A percentile compares a stretch with the other conserved stretches of the same genome.
Evolutionary conservation across 768 basidiomycete genomes (phyloP).

Genomic region (Cystobasidium onofrii): DNA sequence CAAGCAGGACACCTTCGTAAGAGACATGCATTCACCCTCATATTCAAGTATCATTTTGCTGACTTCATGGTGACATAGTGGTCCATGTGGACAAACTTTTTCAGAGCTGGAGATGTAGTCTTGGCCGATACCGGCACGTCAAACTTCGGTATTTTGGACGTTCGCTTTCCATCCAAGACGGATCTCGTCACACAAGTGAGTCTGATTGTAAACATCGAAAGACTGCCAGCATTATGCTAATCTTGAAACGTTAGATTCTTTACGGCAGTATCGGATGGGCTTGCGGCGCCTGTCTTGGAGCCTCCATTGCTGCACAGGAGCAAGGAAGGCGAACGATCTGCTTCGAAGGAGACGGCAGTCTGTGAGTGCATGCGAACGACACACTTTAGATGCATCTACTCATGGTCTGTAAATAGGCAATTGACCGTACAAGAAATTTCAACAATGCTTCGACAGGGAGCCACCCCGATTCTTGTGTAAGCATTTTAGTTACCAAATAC

Average conservation of each 20-base stretch:
- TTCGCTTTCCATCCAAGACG: conserved; percentile 64
- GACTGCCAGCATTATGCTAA: too few relatives aligned
- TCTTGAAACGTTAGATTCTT: conserved; percentile 51
- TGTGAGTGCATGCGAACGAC: not conserved
- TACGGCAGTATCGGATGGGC: conserved; percentile 93
- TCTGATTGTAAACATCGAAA: too few relatives aligned
- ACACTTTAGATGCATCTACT: conserved; percentile 54
- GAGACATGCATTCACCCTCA: not conserved
- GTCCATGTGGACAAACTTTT: conserved; percentile 38
- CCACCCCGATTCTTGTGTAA: conserved; percentile 54
- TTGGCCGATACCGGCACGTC: conserved; percentile 85
- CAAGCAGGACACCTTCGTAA: conserved; percentile 55
- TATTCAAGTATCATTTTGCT: conserved; percentile 53
- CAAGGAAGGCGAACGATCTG: conserved; percentile 57
- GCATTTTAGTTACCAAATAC: conserved; percentile 49
- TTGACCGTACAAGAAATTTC: conserved; percentile 49
- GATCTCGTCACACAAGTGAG: conserved; percentile 58
- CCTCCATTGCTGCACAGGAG: conserved; percentile 57
- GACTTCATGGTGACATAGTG: conserved; percentile 50
- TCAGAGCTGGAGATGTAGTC: conserved; percentile 52
- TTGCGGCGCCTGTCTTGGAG: conserved; percentile 62
- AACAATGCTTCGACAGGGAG: conserved; percentile 63
- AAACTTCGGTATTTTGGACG: conserved; percentile 73
- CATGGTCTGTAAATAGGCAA: conserved; percentile 62
- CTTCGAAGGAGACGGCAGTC: conserved; percentile 46